phyloP scores from a whole-genome alignment of 768 basidiomycete species.

The Podaxis mareebaensis region DNA sequence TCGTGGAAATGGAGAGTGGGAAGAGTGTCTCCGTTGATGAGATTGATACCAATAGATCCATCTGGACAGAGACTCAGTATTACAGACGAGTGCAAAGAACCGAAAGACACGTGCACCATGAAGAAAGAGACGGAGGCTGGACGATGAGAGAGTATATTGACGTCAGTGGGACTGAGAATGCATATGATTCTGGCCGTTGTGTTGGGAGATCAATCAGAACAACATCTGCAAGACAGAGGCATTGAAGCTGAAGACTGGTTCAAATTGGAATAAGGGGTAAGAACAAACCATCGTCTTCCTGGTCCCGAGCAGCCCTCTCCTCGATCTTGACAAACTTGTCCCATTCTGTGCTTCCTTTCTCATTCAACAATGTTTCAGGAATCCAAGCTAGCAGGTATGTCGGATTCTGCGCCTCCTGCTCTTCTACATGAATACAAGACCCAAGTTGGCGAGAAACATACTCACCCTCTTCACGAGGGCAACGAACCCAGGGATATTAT shows the following conservation, averaged over 20 bases:
- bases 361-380: conserved; percentile 80
- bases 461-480: conserved; percentile 86
- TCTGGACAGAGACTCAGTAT: conserved; percentile 44
- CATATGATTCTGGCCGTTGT: conserved; percentile 86
- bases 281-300: conserved; percentile 72
- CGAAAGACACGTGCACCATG: conserved; percentile 62
- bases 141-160: conserved; percentile 89
- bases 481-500: conserved; percentile 94
- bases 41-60: conserved; percentile 86
- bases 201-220: conserved; percentile 85
- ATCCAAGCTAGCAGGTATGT: conserved; percentile 91
- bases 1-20: conserved; percentile 96
- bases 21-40: conserved; percentile 81
- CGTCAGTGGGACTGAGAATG: conserved; percentile 91
- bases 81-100: not conserved
- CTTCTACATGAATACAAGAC: not conserved
- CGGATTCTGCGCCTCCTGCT: conserved; percentile 74
- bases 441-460: conserved; percentile 19
- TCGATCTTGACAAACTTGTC: conserved; percentile 89
- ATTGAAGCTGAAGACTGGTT: conserved; percentile 6
- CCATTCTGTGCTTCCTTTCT: conserved; percentile 83
- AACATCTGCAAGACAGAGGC: conserved; percentile 50
- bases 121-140: conserved; percentile 79
- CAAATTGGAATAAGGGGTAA: conserved; percentile 6
- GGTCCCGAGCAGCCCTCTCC: conserved; percentile 55